phyloP scores from a whole-genome alignment of 2,329 filamentous ascomycete species.

The Fusarium scirpi region DNA sequence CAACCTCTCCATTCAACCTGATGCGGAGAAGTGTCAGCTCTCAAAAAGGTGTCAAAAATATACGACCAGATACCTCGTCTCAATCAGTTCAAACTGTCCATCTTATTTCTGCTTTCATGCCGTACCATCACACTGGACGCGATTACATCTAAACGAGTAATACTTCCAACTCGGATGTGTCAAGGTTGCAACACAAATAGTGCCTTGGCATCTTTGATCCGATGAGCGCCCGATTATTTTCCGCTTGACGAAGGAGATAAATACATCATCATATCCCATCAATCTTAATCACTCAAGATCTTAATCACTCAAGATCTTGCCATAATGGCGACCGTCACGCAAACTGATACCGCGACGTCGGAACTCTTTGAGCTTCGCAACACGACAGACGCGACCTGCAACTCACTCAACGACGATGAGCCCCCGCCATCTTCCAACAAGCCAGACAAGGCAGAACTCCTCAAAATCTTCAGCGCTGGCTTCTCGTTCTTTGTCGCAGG shows the following conservation, averaged over 20 bases:
- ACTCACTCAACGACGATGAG: neutral
- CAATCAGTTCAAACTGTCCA: fast-evolving
- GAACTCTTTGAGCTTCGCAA: conserved; percentile 12
- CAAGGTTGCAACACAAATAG: neutral
- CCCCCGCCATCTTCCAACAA: neutral
- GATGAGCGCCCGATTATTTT: conserved; percentile 13
- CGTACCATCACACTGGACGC: neutral
- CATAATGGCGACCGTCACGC: conserved; percentile 22
- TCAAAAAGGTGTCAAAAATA: neutral
- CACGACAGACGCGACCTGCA: fast-evolving
- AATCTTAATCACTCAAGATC: neutral
- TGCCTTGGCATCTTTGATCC: neutral
- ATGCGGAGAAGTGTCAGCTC: neutral
- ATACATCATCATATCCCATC: neutral
- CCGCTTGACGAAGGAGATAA: conserved; percentile 11
- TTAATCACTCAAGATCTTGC: fast-evolving
- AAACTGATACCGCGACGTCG: neutral
- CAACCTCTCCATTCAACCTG: neutral
- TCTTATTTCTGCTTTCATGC: neutral
- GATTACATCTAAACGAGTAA: neutral
- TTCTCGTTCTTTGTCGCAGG: conserved; percentile 76
- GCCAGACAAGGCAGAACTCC: neutral
- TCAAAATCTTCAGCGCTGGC: conserved; percentile 66
- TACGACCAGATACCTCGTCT: too few species aligned
- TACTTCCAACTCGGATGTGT: neutral